Conservation (phyloP, 306 rosid genomes). For the Clitoria ternatea region DNA sequence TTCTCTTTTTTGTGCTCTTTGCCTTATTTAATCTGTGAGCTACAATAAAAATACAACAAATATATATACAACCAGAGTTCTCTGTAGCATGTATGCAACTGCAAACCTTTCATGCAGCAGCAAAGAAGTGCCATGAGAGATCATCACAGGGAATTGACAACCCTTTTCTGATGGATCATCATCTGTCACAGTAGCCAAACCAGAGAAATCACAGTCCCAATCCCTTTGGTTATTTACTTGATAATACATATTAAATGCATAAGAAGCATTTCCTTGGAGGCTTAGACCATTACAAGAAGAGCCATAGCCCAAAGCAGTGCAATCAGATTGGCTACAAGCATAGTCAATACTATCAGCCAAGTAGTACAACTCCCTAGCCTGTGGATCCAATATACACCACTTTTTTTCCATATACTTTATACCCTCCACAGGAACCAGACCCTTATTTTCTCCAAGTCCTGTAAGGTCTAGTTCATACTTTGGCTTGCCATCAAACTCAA, state of each 20-base stretch:
- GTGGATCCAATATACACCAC: constrained; percentile 68
- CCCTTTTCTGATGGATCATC: constrained; percentile 65
- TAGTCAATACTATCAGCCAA: constrained; percentile 53
- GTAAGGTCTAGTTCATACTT: constrained; percentile 68
- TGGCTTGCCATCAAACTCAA: constrained; percentile 90
- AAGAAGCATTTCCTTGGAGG: constrained; percentile 74
- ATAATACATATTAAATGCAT: constrained; percentile 89
- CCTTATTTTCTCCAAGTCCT: constrained; percentile 37
- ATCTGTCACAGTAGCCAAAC: constrained; percentile 54
- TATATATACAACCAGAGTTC: constrained; percentile 25
- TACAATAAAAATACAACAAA: constrained; percentile 36
- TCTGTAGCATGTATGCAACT: neutral
- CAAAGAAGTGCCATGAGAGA: constrained; percentile 41
- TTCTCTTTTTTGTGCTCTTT: neutral
- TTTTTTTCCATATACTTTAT: constrained; percentile 50
- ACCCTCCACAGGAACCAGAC: constrained; percentile 60
- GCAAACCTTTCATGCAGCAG: constrained; percentile 13
- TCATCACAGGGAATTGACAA: constrained; percentile 69
- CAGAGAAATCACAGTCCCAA: constrained; percentile 69
- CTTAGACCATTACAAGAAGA: constrained; percentile 72
- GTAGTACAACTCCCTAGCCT: constrained; percentile 25
- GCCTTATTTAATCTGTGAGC: neutral
- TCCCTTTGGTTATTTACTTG: constrained; percentile 58
- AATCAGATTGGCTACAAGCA: constrained; percentile 83
- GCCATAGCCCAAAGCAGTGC: constrained; percentile 87